phyloP scores from a whole-genome alignment of 2,329 filamentous ascomycete species.

The Cercospora sesami region DNA sequence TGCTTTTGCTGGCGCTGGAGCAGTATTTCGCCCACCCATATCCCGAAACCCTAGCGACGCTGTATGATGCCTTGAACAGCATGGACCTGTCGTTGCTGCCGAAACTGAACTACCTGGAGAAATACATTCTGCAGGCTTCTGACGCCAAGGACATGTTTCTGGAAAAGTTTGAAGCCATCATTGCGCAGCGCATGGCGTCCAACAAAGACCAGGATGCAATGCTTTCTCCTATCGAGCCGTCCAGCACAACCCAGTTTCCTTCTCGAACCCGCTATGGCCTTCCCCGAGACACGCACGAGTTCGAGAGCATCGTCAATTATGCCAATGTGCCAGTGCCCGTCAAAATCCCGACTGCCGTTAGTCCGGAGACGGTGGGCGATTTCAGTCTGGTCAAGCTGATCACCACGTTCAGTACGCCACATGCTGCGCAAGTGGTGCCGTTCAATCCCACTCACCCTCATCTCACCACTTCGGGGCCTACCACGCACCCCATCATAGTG shows the following conservation, averaged over 20 bases:
- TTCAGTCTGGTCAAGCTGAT: conserved; percentile 98
- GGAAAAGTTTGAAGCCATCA: conserved; percentile 96
- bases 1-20: conserved; percentile 85
- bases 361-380: conserved; percentile 94
- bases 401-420: conserved; percentile 83
- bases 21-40: conserved; percentile 95
- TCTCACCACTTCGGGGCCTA: conserved; percentile 84
- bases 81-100: conserved; percentile 98
- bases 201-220: conserved; percentile 46
- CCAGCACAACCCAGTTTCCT: conserved; percentile 52
- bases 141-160: conserved; percentile 96
- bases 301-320: conserved; percentile 92
- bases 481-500: conserved; percentile 92
- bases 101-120: conserved; percentile 76
- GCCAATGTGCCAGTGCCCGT: conserved; percentile 96
- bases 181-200: conserved; percentile 74
- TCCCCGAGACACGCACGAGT: conserved; percentile 94
- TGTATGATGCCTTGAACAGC: conserved; percentile 90
- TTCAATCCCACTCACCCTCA: conserved; percentile 81
- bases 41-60: conserved; percentile 78
- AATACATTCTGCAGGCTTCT: conserved; percentile 80
- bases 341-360: conserved; percentile 90
- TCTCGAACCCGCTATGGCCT: conserved; percentile 62
- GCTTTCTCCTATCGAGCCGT: conserved; percentile 19
- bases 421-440: conserved; percentile 77